Evolutionary conservation across 257 asterid genomes (phyloP).

Genomic region (Solanum arcanum): DNA sequence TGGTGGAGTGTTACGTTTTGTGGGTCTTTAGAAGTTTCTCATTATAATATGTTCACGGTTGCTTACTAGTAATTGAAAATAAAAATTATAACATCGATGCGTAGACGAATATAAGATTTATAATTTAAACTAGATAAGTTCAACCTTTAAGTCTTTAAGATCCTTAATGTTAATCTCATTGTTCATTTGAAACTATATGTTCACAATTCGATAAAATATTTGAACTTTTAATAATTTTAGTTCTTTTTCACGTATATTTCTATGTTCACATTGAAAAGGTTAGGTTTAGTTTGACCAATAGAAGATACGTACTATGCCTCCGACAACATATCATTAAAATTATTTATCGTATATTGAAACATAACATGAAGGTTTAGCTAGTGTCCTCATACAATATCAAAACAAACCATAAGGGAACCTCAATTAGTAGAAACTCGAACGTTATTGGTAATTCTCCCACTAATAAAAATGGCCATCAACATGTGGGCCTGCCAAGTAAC

Average conservation of each 20-base stretch:
- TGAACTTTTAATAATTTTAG: background rate
- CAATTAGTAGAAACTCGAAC: constrained; percentile 1
- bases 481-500: constrained; percentile 16
- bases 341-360: background rate
- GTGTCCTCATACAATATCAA: constrained; percentile 34
- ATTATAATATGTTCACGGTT: no score
- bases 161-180: no score
- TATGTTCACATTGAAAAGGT: background rate
- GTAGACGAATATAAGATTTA: no score
- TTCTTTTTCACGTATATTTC: background rate
- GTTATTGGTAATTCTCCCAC: constrained; percentile 24
- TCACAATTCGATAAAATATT: background rate
- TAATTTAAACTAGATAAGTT: no score
- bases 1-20: no score
- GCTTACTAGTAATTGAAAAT: no score
- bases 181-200: no score
- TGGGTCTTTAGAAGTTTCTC: no score
- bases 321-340: background rate
- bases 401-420: constrained; percentile 26
- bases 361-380: constrained; percentile 25
- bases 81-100: no score
- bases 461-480: constrained; percentile 38
- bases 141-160: no score
- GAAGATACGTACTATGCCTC: background rate
- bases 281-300: background rate